Percentiles rank a stretch among this genome's conserved stretches.
Evolutionary conservation across 1,139 yeast genomes (phyloP).

Genomic region (Pichia sp.): DNA sequence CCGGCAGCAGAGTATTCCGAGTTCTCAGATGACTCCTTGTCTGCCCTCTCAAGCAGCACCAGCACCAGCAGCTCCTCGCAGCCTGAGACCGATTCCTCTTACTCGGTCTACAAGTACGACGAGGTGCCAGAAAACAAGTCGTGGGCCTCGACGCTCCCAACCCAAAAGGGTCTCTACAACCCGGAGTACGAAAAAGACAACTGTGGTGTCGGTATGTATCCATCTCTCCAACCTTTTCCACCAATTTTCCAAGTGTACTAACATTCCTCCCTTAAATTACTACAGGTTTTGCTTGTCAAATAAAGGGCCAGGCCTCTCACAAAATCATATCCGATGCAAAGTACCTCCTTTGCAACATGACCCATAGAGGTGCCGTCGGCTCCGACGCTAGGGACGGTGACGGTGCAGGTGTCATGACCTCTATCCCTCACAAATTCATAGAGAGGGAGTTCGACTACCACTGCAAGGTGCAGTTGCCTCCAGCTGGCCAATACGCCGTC

Average conservation of each 20-base stretch:
- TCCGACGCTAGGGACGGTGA: conserved; percentile 97
- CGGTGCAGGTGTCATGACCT: conserved; percentile 95
- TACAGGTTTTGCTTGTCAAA: conserved; percentile 79
- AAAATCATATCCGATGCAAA: conserved; percentile 91
- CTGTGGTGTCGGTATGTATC: conserved; percentile 73
- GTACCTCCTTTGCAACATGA: conserved; percentile 89
- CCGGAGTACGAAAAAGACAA: conserved; percentile 95
- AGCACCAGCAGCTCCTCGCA: background rate
- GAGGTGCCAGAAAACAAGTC: conserved; percentile 76
- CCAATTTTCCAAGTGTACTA: conserved; percentile 8
- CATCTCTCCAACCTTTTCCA: background rate
- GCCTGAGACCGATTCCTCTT: conserved; percentile 13
- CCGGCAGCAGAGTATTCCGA: conserved; percentile 24
- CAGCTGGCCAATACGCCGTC: conserved; percentile 84
- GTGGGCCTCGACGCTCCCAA: conserved; percentile 90
- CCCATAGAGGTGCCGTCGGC: conserved; percentile 97
- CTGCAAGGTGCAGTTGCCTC: conserved; percentile 61
- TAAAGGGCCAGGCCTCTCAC: conserved; percentile 83
- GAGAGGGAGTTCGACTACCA: conserved; percentile 67
- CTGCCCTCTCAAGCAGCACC: background rate
- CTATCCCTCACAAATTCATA: conserved; percentile 87
- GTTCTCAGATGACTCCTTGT: conserved; percentile 1
- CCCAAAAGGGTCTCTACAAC: conserved; percentile 84
- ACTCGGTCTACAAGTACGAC: conserved; percentile 54
- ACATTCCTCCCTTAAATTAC: background rate